Conservation (phyloP, 225 moss, liverwort and hornwort genomes). For the Polytrichum formosum region DNA sequence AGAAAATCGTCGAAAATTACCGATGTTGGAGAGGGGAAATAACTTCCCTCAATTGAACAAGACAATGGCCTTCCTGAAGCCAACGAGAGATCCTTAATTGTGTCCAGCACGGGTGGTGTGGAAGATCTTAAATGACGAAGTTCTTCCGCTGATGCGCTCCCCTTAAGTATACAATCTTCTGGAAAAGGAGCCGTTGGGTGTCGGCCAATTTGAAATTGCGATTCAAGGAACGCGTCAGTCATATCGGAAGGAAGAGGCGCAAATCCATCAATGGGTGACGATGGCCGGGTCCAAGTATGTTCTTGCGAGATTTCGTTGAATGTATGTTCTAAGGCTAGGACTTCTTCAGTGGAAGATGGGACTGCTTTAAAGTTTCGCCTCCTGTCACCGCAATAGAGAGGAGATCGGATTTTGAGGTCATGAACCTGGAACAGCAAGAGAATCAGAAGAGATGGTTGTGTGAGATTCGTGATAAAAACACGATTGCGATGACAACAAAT, state of each 20-base stretch:
- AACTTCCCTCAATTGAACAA: constrained; percentile 39
- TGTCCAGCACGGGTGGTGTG: constrained; percentile 38
- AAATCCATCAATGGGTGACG: constrained; percentile 18
- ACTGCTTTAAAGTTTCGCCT: constrained; percentile 20
- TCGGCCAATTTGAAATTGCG: neutral
- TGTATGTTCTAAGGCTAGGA: constrained; percentile 43
- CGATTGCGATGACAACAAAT: neutral
- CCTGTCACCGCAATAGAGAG: constrained; percentile 36
- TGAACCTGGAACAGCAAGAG: constrained; percentile 38
- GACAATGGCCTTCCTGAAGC: constrained; percentile 26
- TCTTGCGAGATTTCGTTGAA: constrained; percentile 36
- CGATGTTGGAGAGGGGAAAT: constrained; percentile 31
- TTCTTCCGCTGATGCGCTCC: constrained; percentile 17
- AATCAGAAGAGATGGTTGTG: neutral
- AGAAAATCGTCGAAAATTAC: constrained; percentile 54
- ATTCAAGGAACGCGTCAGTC: constrained; percentile 9
- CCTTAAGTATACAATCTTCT: constrained; percentile 17
- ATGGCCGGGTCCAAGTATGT: constrained; percentile 8
- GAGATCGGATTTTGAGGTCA: constrained; percentile 57
- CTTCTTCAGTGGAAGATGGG: constrained; percentile 26
- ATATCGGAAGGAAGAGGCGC: constrained; percentile 17
- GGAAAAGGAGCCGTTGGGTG: constrained; percentile 6
- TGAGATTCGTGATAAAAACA: neutral
- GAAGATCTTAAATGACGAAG: constrained; percentile 26
- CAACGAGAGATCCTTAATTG: constrained; percentile 16